Evolutionary conservation across 495 filamentous ascomycete genomes (phyloP), one percentile per base, ranked within the genome.

Genomic region (Achaetomiella virescens): DNA sequence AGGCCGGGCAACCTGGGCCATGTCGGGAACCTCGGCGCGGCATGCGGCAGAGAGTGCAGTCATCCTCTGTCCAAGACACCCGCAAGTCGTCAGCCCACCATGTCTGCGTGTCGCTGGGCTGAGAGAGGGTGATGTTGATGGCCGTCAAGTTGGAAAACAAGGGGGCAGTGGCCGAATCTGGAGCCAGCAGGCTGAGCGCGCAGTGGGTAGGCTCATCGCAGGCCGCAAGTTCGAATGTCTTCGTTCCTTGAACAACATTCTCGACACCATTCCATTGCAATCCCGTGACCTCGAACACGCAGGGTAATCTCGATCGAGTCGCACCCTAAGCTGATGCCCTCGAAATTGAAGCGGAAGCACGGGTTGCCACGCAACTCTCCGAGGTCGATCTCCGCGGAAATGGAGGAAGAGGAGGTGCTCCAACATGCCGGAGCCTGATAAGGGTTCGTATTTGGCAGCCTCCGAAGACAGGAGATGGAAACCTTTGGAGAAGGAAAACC

Each of bases 11-110:
- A 48, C 21, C 61, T 50, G 57, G 57, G 65, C 59, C 14, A 55
- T 62, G 55, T 73, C 63, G 38, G 68, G 65, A 18, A 72, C 63
- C 38, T 54, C 55, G n/a, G 67, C 62, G 20, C 73, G 70, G 52
- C 75, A 76, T 14, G 61, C 51, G 9, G 69, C 72, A 20, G 65
- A 61, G 10, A n/a, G 65, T 58, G 57, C 73, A 78, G 33, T 52
- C 61, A 50, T 72, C 67, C 55, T 76, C 65, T 8, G 70, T 66
- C 73, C 75, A 76, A 21, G 70, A 65, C 44, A 76, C 54, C 22
- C 70, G 58, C 45, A 76, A 54, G 54, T 78, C 71, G 45, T 76
- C 73, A 15, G 60, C 67, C 75, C 73, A 76, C 73, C 72, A 76
- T 10, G 48, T 56, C 25, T 55, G 63, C 15, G 64, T 33, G 20